phyloP scores from a whole-genome alignment of 2,329 filamentous ascomycete species.

The Tolypocladium nubicola region DNA sequence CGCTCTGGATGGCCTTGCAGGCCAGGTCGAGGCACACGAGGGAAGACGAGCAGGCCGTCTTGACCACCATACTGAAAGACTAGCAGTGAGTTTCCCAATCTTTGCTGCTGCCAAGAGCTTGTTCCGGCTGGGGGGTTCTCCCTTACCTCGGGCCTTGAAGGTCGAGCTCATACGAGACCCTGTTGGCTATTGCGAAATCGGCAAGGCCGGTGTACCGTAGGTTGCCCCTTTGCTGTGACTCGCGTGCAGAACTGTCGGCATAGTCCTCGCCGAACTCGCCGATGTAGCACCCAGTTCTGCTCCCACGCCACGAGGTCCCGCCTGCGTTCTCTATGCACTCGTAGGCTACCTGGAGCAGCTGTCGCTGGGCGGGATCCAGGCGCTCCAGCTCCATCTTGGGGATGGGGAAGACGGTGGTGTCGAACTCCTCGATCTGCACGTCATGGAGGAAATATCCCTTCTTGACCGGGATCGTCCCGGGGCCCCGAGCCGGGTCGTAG shows the following conservation, averaged over 20 bases:
- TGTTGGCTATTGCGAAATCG: slow-evolving; percentile 15
- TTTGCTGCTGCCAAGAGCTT: no score
- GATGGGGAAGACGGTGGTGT: slow-evolving; percentile 14
- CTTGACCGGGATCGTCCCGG: slow-evolving; percentile 1
- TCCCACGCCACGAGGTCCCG: not conserved
- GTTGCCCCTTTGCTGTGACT: slow-evolving; percentile 1
- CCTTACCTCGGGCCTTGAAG: slow-evolving; percentile 7
- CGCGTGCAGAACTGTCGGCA: slow-evolving; percentile 1
- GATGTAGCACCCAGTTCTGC: slow-evolving; percentile 5
- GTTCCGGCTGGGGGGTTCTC: no score
- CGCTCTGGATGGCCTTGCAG: slow-evolving; percentile 11
- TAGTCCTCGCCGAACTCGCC: slow-evolving; percentile 7
- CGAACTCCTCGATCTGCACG: slow-evolving; percentile 9
- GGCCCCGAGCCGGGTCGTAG: slow-evolving; percentile 2
- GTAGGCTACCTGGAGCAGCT: slow-evolving; percentile 16
- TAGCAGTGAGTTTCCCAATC: no score
- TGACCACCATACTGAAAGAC: slow-evolving; percentile 13
- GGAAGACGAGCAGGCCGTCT: slow-evolving; percentile 20
- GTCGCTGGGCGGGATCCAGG: slow-evolving; percentile 20
- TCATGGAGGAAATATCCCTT: slow-evolving; percentile 15
- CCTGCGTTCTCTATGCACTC: slow-evolving; percentile 7
- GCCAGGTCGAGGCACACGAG: slow-evolving; percentile 17
- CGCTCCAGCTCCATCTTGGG: slow-evolving; percentile 13
- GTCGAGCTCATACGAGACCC: slow-evolving; percentile 18
- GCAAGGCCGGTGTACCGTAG: slow-evolving; percentile 13